These are phyloP conservation scores for Penicillium flavigenum DNA, from an alignment of 495 filamentous ascomycete species.

Conservation along the genomic window DNA sequence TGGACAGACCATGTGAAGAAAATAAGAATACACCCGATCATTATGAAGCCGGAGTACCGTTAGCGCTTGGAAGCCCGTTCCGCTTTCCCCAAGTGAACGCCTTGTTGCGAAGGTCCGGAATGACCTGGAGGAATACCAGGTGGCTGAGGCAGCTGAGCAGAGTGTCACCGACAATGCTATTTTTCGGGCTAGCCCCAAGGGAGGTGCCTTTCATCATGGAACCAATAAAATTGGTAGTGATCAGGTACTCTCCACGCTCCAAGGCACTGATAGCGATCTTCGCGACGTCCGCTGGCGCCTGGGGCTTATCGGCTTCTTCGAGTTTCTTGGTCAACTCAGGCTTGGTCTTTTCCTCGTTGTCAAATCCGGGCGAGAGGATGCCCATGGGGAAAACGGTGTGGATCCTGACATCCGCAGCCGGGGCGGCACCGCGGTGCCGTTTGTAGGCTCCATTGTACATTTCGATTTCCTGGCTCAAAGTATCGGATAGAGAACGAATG, in stretches of 20 bases:
- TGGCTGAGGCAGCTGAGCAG: constrained; percentile 46
- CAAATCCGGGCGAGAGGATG: constrained; percentile 73
- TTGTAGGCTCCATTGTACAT: constrained; percentile 69
- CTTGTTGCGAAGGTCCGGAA: constrained; percentile 44
- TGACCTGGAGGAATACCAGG: constrained; percentile 44
- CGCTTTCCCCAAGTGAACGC: constrained; percentile 47
- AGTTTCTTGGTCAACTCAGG: constrained; percentile 76
- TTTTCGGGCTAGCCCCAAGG: constrained; percentile 45
- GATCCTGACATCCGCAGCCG: constrained; percentile 64
- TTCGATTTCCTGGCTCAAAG: constrained; percentile 76
- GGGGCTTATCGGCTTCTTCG: constrained; percentile 77
- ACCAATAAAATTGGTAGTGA: constrained; percentile 67
- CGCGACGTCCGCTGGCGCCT: constrained; percentile 78
- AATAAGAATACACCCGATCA: not conserved
- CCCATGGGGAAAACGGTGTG: constrained; percentile 84
- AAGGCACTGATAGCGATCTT: constrained; percentile 64
- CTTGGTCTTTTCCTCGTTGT: constrained; percentile 76
- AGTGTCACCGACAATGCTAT: constrained; percentile 43
- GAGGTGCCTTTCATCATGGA: constrained; percentile 61
- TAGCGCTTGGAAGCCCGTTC: constrained; percentile 36
- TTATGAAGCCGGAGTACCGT: constrained; percentile 3
- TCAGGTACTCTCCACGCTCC: constrained; percentile 75
- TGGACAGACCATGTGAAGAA: not conserved
- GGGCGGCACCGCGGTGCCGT: constrained; percentile 41
- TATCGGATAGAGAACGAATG: constrained; percentile 78